Evolutionary conservation across 1,284 basidiomycete genomes (phyloP).

Genomic region (Cutaneotrichosporon cavernicola): DNA sequence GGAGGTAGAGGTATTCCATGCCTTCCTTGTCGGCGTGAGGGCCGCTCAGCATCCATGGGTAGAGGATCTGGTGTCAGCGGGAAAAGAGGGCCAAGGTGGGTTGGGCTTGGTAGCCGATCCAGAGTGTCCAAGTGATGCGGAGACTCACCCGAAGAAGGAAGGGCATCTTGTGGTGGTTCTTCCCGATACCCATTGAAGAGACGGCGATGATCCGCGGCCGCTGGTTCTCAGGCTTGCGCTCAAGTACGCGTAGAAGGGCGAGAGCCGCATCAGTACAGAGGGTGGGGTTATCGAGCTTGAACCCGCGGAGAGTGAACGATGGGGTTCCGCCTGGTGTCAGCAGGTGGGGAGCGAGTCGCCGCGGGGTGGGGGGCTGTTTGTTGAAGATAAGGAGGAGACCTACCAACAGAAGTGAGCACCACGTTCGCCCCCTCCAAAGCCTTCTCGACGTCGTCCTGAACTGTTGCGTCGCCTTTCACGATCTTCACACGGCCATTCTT

Average conservation of each 20-base stretch:
- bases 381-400: constrained; percentile 3
- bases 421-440: constrained; percentile 30
- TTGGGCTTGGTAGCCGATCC: no score
- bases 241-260: constrained; percentile 27
- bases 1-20: constrained; percentile 33
- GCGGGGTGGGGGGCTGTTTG: background rate
- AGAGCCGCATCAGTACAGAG: constrained; percentile 28
- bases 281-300: constrained; percentile 28
- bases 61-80: constrained; percentile 24
- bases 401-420: constrained; percentile 34
- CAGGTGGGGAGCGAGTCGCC: background rate
- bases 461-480: constrained; percentile 35
- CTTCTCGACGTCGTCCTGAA: constrained; percentile 26
- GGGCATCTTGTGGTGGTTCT: constrained; percentile 32
- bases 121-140: no score
- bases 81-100: background rate
- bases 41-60: constrained; percentile 26
- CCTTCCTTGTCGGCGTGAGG: constrained; percentile 38
- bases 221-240: background rate
- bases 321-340: constrained; percentile 25
- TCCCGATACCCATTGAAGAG: constrained; percentile 38
- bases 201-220: constrained; percentile 31
- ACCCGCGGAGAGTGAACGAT: constrained; percentile 22
- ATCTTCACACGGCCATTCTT: constrained; percentile 23
- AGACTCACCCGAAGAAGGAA: constrained; percentile 28